Conservation (phyloP, 495 filamentous ascomycete species). For the Penicillium longicatenatum region DNA sequence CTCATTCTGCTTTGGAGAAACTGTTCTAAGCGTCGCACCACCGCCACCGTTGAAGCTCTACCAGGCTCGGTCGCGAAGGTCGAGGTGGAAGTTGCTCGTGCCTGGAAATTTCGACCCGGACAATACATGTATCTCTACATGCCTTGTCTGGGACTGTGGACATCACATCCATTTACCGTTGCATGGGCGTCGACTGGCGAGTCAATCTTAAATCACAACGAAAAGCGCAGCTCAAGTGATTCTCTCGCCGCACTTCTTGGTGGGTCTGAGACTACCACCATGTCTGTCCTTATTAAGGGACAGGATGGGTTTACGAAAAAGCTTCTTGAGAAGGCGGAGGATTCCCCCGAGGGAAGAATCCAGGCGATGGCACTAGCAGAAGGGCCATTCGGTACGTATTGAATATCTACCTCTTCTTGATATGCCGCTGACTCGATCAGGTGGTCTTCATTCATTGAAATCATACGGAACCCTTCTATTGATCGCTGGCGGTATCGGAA, state of each 20-base stretch:
- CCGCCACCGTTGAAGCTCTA: constrained; percentile 53
- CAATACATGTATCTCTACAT: constrained; percentile 61
- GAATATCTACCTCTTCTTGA: neutral
- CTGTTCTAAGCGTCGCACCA: constrained; percentile 40
- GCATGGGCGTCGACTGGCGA: constrained; percentile 46
- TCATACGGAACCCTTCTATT: constrained; percentile 58
- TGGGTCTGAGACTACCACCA: constrained; percentile 36
- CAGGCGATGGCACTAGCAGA: constrained; percentile 52
- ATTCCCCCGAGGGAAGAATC: constrained; percentile 41
- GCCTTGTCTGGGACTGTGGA: constrained; percentile 50
- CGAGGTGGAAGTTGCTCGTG: constrained; percentile 49
- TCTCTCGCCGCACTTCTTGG: constrained; percentile 38
- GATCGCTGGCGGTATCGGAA: constrained; percentile 61
- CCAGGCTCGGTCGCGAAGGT: constrained; percentile 52
- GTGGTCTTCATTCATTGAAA: constrained; percentile 50
- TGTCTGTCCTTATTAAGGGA: constrained; percentile 57
- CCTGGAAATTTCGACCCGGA: constrained; percentile 53
- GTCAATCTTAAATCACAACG: constrained; percentile 10
- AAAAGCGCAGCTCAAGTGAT: constrained; percentile 36
- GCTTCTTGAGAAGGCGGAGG: constrained; percentile 47
- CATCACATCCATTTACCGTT: constrained; percentile 60
- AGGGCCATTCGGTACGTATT: constrained; percentile 54
- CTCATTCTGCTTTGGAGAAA: constrained; percentile 63
- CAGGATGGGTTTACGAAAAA: constrained; percentile 56
- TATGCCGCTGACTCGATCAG: constrained; percentile 13